Evolutionary conservation across 768 basidiomycete species (phyloP), one percentile per base, ranked within the genome.

Genomic region (Lactarius tabidus): DNA sequence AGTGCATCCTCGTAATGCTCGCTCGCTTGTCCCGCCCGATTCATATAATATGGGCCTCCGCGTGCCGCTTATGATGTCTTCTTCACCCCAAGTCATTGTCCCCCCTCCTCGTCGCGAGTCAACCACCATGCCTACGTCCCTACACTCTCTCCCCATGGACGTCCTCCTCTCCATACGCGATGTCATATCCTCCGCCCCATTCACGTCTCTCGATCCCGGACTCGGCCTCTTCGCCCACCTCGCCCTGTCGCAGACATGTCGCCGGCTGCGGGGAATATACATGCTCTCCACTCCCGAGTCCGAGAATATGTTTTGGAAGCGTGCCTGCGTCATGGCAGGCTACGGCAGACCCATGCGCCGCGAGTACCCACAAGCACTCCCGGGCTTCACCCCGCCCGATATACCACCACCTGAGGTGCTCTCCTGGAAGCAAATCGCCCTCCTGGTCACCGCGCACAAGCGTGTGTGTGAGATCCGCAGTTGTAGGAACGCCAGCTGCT

Each of bases 141-240:
- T 70, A 28, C 63, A 68, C 67, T 26, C 63, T 38, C 67, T 70
- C 23, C 69, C 69, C 3, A 12, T 53, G 6, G 69, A 70, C 36
- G 58, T 70, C 63, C 69, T 70, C 57, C 64, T 70, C 60, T 31
- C 64, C 58, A 60, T 70, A 38, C 69, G 69, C 60, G 69, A 70
- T 43, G 57, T 54, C 67, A 58, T 70, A n/a, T 68, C 69, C 6
- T 33, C 36, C 59, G 45, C 62, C 15, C 59, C 67, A 2, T 61
- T 66, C 43, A 60, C 60, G 1, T 51, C 43, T 38, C 20, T 33
- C 23, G 69, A 70, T 43, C 67, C 69, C 14, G 60, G 57, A 8
- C 52, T 64, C 2, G 64, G 60, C 39, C 69, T 70, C 39, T 31
- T 55, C 20, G 57, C 69, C 15, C 69, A 70, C 64, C 55, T 70